A percentile compares a stretch with the other conserved stretches of the same genome.
These are phyloP conservation scores for Dendryphion nanum DNA, from an alignment of 2,329 filamentous ascomycete genomes.

Conservation along the genomic window DNA sequence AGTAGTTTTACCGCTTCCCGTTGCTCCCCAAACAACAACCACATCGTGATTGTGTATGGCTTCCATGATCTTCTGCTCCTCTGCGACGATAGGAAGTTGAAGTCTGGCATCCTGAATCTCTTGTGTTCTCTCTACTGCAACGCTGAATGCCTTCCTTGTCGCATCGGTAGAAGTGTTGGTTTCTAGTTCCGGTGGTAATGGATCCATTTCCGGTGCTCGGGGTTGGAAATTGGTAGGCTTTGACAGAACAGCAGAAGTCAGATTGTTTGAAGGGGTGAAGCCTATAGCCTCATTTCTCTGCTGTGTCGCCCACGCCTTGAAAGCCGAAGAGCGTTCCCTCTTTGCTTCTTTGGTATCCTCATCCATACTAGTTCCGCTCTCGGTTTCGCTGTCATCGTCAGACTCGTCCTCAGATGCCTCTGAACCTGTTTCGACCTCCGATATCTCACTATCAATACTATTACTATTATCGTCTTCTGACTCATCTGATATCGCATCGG, in stretches of 20 bases:
- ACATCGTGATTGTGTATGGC: constrained; percentile 88
- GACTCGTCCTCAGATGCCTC: constrained; percentile 38
- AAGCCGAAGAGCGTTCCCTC: constrained; percentile 62
- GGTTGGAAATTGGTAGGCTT: constrained; percentile 66
- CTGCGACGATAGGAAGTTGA: constrained; percentile 83
- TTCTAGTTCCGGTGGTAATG: constrained; percentile 65
- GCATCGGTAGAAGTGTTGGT: constrained; percentile 55
- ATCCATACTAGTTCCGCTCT: constrained; percentile 29
- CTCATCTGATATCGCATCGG: constrained; percentile 1
- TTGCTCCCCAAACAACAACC: constrained; percentile 90
- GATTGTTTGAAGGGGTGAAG: constrained; percentile 52
- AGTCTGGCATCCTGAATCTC: constrained; percentile 77
- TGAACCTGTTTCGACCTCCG: constrained; percentile 10
- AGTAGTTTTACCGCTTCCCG: constrained; percentile 96
- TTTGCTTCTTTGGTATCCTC: constrained; percentile 39
- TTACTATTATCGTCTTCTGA: constrained; percentile 7
- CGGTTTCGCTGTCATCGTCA: constrained; percentile 32
- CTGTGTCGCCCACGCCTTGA: constrained; percentile 90
- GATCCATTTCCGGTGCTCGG: constrained; percentile 67
- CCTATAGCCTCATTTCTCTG: constrained; percentile 83
- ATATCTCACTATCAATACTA: constrained; percentile 11
- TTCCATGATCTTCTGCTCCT: constrained; percentile 98
- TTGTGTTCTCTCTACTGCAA: constrained; percentile 66
- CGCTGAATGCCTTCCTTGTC: constrained; percentile 71
- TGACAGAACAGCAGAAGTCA: constrained; percentile 29